Evolutionary conservation across 352 stramenopile genomes (phyloP).

Genomic region (Globisporangium abappressorium): DNA sequence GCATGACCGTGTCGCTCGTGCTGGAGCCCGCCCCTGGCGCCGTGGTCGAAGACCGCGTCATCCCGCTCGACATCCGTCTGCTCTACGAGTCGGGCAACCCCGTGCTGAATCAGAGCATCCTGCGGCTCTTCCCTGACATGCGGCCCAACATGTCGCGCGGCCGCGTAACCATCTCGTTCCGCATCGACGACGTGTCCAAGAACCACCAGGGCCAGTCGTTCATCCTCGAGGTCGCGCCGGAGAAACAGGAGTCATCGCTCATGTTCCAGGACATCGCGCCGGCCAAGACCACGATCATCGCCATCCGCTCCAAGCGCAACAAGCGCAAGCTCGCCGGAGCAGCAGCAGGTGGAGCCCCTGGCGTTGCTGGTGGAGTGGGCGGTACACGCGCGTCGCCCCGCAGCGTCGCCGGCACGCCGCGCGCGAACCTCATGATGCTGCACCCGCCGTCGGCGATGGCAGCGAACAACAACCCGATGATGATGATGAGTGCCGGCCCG

Average conservation of each 20-base stretch:
- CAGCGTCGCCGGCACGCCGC: slow-evolving; percentile 35
- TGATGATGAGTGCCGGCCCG: background rate
- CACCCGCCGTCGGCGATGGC: slow-evolving; percentile 16
- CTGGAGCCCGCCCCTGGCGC: slow-evolving; percentile 71
- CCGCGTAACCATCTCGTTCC: slow-evolving; percentile 86
- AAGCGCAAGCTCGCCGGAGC: slow-evolving; percentile 71
- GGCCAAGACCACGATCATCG: slow-evolving; percentile 84
- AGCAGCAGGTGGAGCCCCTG: background rate
- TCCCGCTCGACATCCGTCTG: slow-evolving; percentile 62
- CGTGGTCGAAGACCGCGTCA: slow-evolving; percentile 69
- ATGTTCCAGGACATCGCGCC: slow-evolving; percentile 91
- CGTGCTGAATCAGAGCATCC: slow-evolving; percentile 90
- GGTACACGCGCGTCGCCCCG: slow-evolving; percentile 33
- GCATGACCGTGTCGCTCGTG: slow-evolving; percentile 86
- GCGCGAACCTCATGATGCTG: slow-evolving; percentile 35
- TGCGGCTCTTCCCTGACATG: slow-evolving; percentile 86
- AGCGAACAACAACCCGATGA: slow-evolving; percentile 16
- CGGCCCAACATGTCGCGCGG: slow-evolving; percentile 86
- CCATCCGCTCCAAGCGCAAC: slow-evolving; percentile 94
- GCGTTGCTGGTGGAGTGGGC: slow-evolving; percentile 10
- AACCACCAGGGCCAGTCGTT: slow-evolving; percentile 97
- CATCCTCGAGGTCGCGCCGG: slow-evolving; percentile 85
- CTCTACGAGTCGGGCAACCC: slow-evolving; percentile 84
- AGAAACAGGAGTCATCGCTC: slow-evolving; percentile 74
- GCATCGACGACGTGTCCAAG: slow-evolving; percentile 96